phyloP scores from a whole-genome alignment of 2,329 filamentous ascomycete genomes.

The Ophiostoma piceae region DNA sequence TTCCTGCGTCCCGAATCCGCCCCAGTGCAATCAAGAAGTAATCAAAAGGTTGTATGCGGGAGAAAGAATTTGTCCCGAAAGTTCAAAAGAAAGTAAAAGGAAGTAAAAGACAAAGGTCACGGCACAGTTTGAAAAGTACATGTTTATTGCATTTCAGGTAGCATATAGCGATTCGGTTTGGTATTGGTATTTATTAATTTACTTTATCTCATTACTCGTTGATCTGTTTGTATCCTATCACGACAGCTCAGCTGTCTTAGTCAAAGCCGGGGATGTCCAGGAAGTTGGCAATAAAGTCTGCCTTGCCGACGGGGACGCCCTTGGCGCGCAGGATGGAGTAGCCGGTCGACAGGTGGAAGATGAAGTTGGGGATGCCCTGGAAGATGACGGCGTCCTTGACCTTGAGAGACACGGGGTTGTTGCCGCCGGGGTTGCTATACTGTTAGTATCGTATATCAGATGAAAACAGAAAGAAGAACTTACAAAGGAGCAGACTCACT shows the following conservation, averaged over 20 bases:
- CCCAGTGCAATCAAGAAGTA: neutral
- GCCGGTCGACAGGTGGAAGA: conserved; percentile 52
- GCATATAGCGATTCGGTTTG: neutral
- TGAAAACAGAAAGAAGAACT: neutral
- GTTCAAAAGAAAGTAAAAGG: neutral
- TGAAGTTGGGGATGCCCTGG: conserved; percentile 52
- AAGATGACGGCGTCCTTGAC: conserved; percentile 39
- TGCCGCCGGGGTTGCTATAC: conserved; percentile 14
- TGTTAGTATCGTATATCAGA: conserved; percentile 6
- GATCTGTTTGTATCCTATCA: neutral
- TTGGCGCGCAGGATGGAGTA: conserved; percentile 53
- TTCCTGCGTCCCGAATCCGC: conserved; percentile 2
- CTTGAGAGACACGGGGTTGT: conserved; percentile 22
- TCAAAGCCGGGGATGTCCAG: conserved; percentile 20
- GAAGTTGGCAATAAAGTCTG: conserved; percentile 42
- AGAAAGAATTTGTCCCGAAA: neutral
- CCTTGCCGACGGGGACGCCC: conserved; percentile 55
- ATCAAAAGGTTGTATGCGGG: neutral
- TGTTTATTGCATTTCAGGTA: neutral
- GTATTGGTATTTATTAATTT: neutral
- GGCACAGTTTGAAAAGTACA: neutral
- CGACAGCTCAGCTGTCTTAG: neutral
- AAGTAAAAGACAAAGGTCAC: neutral
- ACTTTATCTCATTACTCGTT: neutral
- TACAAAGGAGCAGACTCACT: conserved; percentile 24